phyloP scores from a whole-genome alignment of 169 alveolate species.

The Plasmodium yoelii region DNA sequence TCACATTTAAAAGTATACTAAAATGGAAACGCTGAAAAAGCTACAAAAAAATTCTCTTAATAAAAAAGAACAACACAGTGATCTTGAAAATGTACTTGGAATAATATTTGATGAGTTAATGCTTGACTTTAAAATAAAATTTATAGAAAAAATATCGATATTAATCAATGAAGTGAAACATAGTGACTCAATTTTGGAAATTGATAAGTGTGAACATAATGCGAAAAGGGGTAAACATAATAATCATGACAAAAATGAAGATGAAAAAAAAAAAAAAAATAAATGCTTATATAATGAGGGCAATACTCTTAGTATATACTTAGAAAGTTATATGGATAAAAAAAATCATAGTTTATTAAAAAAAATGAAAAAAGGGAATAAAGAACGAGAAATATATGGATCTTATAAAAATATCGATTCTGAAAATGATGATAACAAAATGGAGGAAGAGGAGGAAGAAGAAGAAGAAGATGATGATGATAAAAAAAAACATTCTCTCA shows the following conservation, averaged over 20 bases:
- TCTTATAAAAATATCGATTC: too few relatives aligned
- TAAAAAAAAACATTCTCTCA: background rate
- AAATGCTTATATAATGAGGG: conserved; percentile 1
- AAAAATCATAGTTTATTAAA: conserved; percentile 37
- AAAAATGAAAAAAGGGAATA: conserved; percentile 27
- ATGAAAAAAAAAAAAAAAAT: background rate
- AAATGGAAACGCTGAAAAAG: conserved; percentile 25
- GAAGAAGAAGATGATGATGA: background rate
- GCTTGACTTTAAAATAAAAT: conserved; percentile 40
- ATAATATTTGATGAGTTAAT: conserved; percentile 62
- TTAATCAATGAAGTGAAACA: conserved; percentile 27
- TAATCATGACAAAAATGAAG: background rate
- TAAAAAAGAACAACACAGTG: conserved; percentile 4
- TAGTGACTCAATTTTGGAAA: conserved; percentile 13
- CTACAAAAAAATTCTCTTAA: conserved; percentile 5
- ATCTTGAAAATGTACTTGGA: conserved; percentile 18
- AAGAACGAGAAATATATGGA: background rate
- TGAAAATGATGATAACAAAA: background rate
- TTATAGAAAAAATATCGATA: conserved; percentile 26
- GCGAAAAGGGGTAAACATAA: background rate
- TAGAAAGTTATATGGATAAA: conserved; percentile 15
- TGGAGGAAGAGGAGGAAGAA: background rate
- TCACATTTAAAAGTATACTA: background rate
- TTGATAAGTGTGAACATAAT: conserved; percentile 7
- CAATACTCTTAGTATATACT: conserved; percentile 23